Conservation (phyloP, 2,329 filamentous ascomycete species). For the Colletotrichum spinosum region DNA sequence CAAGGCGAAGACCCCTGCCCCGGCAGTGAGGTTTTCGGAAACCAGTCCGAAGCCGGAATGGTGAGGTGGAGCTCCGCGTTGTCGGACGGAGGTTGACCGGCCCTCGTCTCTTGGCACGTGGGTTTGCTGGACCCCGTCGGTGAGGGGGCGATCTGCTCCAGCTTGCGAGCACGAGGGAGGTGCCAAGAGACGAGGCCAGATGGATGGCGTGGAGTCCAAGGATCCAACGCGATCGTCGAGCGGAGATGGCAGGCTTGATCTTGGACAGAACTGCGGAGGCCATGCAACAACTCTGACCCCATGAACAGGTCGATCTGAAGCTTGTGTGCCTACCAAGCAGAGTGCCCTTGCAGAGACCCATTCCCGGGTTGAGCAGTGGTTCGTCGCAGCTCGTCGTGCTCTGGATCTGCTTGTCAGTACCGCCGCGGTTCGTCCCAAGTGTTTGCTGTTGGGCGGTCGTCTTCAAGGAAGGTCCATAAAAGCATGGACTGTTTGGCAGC, state of each 20-base stretch:
- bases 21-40: constrained; percentile 7
- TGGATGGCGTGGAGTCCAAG: neutral
- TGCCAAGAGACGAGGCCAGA: neutral
- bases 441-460: too few species aligned
- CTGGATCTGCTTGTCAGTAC: neutral
- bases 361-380: neutral
- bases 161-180: too few species aligned
- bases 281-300: constrained; percentile 27
- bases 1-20: constrained; percentile 1
- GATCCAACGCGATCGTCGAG: neutral
- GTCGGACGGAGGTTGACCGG: neutral
- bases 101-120: neutral
- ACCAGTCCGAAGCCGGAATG: constrained; percentile 24
- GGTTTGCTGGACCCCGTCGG: too few species aligned
- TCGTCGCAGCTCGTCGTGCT: neutral
- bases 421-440: too few species aligned
- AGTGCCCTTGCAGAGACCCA: neutral
- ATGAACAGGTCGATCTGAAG: constrained; percentile 7
- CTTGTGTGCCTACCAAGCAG: neutral
- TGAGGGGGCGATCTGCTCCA: too few species aligned
- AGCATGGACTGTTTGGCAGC: too few species aligned
- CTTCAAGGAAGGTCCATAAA: too few species aligned
- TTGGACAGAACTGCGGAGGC: constrained; percentile 14
- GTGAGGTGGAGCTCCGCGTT: constrained; percentile 17
- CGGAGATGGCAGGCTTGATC: constrained; percentile 7